phyloP scores from a whole-genome alignment of 140 eudicot species.

The Anethum foeniculum region DNA sequence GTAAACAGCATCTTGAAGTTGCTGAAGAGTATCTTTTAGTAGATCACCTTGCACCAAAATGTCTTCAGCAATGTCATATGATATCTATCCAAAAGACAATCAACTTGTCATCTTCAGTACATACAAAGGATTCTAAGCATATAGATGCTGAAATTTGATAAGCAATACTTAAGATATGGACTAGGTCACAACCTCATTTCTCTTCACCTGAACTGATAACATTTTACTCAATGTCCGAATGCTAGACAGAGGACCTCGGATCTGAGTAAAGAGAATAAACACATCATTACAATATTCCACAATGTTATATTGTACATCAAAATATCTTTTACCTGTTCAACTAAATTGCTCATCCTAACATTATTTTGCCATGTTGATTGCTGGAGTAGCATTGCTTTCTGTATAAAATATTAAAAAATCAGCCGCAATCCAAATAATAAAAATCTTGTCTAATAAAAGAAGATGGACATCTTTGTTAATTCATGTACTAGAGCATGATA shows the following conservation, averaged over 20 bases:
- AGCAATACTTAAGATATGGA: background rate
- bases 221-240: constrained; percentile 78
- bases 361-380: constrained; percentile 99
- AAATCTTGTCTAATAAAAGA: background rate
- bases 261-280: constrained; percentile 33
- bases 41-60: constrained; percentile 71
- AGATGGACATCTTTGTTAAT: background rate
- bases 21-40: constrained; percentile 72
- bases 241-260: constrained; percentile 91
- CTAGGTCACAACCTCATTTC: constrained; percentile 59
- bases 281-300: background rate
- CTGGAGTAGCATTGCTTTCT: constrained; percentile 92
- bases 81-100: constrained; percentile 38
- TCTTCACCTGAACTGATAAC: constrained; percentile 62
- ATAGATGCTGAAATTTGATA: background rate
- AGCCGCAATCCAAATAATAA: constrained; percentile 7
- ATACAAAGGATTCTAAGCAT: background rate
- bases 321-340: constrained; percentile 76
- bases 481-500: background rate
- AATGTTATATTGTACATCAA: constrained; percentile 1
- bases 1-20: constrained; percentile 90
- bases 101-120: constrained; percentile 13
- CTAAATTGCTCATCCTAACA: constrained; percentile 79
- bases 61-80: constrained; percentile 87
- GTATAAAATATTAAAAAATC: constrained; percentile 16